Evolutionary conservation across 2,329 filamentous ascomycete species (phyloP).

Genomic region (Stagonosporopsis rhizophila): DNA sequence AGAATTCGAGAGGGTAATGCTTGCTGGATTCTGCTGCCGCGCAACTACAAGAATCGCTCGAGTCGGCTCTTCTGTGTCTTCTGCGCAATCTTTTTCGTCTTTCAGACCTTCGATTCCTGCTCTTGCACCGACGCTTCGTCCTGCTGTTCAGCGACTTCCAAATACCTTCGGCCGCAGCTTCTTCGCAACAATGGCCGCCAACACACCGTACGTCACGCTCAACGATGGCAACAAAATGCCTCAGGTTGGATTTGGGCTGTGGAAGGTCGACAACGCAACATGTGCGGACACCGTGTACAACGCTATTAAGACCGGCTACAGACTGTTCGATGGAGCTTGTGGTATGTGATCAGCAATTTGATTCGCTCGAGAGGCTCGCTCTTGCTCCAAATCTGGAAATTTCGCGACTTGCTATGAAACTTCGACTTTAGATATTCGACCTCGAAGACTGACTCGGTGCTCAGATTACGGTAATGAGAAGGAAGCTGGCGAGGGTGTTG

Average conservation of each 20-base stretch:
- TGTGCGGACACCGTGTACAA: conserved; percentile 81
- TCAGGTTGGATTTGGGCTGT: conserved; percentile 78
- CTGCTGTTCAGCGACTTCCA: conserved; percentile 10
- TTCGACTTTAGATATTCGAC: not conserved
- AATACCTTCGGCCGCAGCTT: conserved; percentile 14
- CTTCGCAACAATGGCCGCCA: conserved; percentile 36
- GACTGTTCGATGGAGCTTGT: conserved; percentile 40
- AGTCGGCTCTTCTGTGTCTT: conserved; percentile 19
- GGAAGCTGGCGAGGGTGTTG: conserved; percentile 46
- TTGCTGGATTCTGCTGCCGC: conserved; percentile 26
- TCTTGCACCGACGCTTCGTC: conserved; percentile 12
- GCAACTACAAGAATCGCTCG: conserved; percentile 35
- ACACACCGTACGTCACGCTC: conserved; percentile 39
- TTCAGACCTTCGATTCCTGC: conserved; percentile 20
- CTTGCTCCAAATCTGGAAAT: not conserved
- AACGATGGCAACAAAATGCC: conserved; percentile 70
- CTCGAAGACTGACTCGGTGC: conserved; percentile 7
- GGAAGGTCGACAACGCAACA: conserved; percentile 80
- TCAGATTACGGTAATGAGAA: conserved; percentile 50
- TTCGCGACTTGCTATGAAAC: not conserved
- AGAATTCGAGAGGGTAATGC: conserved; percentile 27
- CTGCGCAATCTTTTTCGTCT: not conserved
- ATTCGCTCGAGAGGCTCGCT: not conserved
- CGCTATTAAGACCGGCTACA: conserved; percentile 37
- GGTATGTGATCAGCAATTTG: conserved; percentile 1